Base-by-base conservation (phyloP, 2,329 filamentous ascomycete species). In the Huntiella savannae region DNA sequence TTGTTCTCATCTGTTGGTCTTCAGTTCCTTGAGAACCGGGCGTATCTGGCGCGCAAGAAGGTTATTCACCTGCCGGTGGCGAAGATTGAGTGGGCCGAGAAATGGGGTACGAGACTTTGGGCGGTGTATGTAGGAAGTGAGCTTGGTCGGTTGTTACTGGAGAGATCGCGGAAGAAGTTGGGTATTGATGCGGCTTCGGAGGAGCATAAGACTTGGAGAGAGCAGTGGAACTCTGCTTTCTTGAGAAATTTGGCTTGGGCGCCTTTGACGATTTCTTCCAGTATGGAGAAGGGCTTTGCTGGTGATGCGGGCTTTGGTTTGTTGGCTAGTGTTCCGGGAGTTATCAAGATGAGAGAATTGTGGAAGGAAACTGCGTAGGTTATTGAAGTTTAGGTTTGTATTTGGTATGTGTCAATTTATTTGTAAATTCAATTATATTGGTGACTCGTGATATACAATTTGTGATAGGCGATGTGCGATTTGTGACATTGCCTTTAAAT, bases 251-350 rank as follows among this genome's bases (percentile, higher is more conserved):
- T 75, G 51, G 77, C 80, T 32, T 93, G 83, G 76, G 75, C 82
- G 47, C 85, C 87, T 32, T 66, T 93, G 58, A 88, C 83, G 51
- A 57, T 88, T 19, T 85, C 95, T 64, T 94, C 82, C 79, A 80
- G 83, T 55, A 60, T 79, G 36, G 75, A 82, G 50, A 65, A 72
- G 48, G 83, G 82, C 5, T 52, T 54, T 40, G 53, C 64, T 35
- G 53, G 53, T 33, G 62, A 65, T 33, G 50, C 53, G 15, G 51
- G 54, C 4, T 52, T 64, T 8, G 57, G 59, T 2, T 3, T 58
- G 36, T 49, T 64, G 42, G 63, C 58, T 2, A 56, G 54, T 32
- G 55, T 66, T 4, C 61, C 63, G 5, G 63, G 62, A 1, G 50
- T 60, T 3, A 58, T 66, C 43, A 58, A 62, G 55, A 60, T 64